Evolutionary conservation across 768 basidiomycete species (phyloP).

Genomic region (Xerocomellus dryophilus): DNA sequence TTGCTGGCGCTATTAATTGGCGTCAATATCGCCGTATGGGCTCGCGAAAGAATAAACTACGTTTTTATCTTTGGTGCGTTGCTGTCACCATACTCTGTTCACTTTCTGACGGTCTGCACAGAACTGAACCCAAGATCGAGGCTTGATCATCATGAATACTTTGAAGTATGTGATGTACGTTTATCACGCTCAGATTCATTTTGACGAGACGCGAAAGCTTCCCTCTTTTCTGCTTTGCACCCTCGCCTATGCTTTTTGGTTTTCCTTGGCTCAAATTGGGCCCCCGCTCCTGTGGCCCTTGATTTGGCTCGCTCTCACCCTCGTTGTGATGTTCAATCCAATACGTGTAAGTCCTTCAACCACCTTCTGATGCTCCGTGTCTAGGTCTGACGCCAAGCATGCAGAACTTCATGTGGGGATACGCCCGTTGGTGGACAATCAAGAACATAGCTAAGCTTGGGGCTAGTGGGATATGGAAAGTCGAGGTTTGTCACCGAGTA

Average conservation of each 20-base stretch:
- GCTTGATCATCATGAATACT: slow-evolving; percentile 77
- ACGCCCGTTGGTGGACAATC: slow-evolving; percentile 72
- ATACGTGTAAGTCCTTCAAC: slow-evolving; percentile 46
- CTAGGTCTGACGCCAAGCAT: neutral
- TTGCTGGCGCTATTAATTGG: slow-evolving; percentile 77
- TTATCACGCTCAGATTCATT: neutral
- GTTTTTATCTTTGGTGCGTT: slow-evolving; percentile 81
- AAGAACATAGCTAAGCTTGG: slow-evolving; percentile 59
- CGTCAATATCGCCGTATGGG: slow-evolving; percentile 78
- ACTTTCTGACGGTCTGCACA: slow-evolving; percentile 19
- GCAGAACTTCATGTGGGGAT: slow-evolving; percentile 37
- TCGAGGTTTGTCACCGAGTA: slow-evolving; percentile 54
- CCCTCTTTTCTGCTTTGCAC: slow-evolving; percentile 70
- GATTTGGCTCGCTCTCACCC: slow-evolving; percentile 70
- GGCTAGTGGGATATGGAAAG: slow-evolving; percentile 64
- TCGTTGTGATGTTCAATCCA: slow-evolving; percentile 68
- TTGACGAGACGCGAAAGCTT: slow-evolving; percentile 43
- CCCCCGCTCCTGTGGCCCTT: slow-evolving; percentile 74
- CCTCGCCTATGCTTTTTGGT: slow-evolving; percentile 77
- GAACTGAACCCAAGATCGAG: slow-evolving; percentile 69
- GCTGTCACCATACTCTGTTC: neutral
- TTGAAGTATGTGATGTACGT: slow-evolving; percentile 45
- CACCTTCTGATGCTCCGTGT: neutral
- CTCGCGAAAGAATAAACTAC: slow-evolving; percentile 79
- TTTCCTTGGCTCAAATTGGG: slow-evolving; percentile 71